Conservation (phyloP, 345 rosid species). For the Boechera stricta region DNA sequence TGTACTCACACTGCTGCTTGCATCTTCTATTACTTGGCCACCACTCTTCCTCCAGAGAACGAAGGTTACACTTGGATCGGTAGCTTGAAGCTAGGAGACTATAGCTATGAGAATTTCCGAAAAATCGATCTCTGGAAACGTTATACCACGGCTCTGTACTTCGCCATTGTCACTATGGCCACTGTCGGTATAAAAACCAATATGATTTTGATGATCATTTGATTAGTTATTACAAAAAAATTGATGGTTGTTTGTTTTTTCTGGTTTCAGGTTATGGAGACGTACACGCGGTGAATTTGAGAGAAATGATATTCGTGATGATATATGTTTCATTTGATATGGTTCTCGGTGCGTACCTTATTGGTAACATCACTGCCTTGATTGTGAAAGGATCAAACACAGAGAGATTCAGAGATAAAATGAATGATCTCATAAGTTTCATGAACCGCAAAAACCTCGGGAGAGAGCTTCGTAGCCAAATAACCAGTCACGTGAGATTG, state of each 20-base stretch:
- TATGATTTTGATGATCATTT: not conserved
- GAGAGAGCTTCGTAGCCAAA: conserved; percentile 70
- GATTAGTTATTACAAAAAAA: conserved; percentile 14
- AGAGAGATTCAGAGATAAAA: conserved; percentile 90
- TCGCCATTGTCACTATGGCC: conserved; percentile 89
- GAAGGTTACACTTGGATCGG: conserved; percentile 95
- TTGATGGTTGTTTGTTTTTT: not conserved
- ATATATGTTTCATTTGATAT: conserved; percentile 90
- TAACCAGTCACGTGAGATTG: conserved; percentile 75
- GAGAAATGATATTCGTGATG: conserved; percentile 99
- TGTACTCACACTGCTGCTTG: conserved; percentile 95
- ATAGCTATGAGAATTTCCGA: conserved; percentile 73
- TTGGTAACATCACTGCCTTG: conserved; percentile 98
- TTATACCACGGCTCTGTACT: conserved; percentile 78
- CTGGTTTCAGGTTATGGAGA: conserved; percentile 87
- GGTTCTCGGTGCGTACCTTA: conserved; percentile 95
- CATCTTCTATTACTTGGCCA: conserved; percentile 85
- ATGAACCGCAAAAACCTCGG: conserved; percentile 87
- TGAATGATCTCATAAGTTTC: conserved; percentile 82
- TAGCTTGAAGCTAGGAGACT: conserved; percentile 78
- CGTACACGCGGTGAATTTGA: conserved; percentile 89
- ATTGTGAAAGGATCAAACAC: conserved; percentile 99
- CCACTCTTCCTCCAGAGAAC: conserved; percentile 64
- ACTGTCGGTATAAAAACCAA: conserved; percentile 63
- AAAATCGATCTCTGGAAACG: conserved; percentile 81